phyloP scores from a whole-genome alignment of 495 filamentous ascomycete genomes.

The Xylona heveae region DNA sequence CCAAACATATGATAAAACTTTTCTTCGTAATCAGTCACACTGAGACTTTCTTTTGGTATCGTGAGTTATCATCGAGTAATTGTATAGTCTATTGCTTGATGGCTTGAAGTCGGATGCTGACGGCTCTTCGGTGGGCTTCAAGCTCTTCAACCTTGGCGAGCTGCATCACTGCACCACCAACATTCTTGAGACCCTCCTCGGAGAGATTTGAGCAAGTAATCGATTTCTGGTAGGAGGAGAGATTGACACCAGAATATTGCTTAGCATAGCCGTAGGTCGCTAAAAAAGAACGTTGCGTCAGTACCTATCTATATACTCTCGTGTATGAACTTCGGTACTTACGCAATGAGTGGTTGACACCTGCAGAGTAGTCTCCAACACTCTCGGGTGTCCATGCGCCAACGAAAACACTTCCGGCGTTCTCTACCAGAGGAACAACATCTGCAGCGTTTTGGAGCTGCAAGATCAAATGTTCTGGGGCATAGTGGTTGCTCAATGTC shows the following conservation, averaged over 20 bases:
- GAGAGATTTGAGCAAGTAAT: conserved; percentile 86
- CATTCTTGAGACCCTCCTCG: conserved; percentile 57
- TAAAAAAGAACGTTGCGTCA: conserved; percentile 14
- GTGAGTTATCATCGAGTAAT: too few species aligned
- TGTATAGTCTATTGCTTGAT: too few species aligned
- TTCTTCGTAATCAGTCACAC: too few species aligned
- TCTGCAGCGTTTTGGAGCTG: conserved; percentile 56
- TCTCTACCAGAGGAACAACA: conserved; percentile 59
- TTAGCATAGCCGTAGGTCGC: conserved; percentile 95
- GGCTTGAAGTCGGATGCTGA: conserved; percentile 73
- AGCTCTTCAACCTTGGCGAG: conserved; percentile 85
- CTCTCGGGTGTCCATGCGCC: conserved; percentile 92
- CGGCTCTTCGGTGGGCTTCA: conserved; percentile 82
- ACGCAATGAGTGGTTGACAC: conserved; percentile 94
- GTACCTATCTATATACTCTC: neutral
- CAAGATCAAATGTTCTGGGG: conserved; percentile 93
- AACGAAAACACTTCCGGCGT: conserved; percentile 89
- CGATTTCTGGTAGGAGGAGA: conserved; percentile 88
- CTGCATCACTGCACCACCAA: conserved; percentile 79
- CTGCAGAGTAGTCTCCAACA: conserved; percentile 93
- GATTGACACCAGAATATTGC: conserved; percentile 94
- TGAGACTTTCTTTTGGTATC: too few species aligned
- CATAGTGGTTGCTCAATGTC: conserved; percentile 74
- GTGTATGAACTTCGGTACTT: conserved; percentile 21
- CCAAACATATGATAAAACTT: too few species aligned